Conservation (phyloP, 2,329 filamentous ascomycete species). For the Blumeria graminis region DNA sequence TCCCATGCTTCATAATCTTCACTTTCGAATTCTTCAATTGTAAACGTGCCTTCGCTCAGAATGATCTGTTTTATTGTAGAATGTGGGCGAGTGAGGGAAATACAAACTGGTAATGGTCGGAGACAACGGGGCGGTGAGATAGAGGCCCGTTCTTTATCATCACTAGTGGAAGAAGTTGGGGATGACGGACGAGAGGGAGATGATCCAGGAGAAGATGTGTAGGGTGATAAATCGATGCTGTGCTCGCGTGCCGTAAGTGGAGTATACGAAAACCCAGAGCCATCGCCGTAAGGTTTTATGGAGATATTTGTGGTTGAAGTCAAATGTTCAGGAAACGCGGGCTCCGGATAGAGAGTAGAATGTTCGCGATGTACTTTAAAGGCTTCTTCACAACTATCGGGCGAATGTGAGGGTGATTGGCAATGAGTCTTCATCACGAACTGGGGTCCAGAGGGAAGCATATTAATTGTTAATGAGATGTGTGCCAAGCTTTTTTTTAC, state of each 20-base stretch:
- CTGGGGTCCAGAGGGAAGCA: no score
- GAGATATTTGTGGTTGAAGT: slow-evolving; percentile 17
- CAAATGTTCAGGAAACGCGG: background rate
- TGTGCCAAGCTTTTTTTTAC: no score
- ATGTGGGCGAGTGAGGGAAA: slow-evolving; percentile 4
- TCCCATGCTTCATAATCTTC: slow-evolving; percentile 12
- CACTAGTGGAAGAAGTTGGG: background rate
- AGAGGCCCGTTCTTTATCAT: background rate
- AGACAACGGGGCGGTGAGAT: slow-evolving; percentile 11
- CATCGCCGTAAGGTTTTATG: slow-evolving; percentile 19
- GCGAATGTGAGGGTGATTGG: no score
- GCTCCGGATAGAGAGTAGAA: background rate
- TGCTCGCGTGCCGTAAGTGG: slow-evolving; percentile 14
- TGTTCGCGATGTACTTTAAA: no score
- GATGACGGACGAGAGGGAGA: slow-evolving; percentile 6
- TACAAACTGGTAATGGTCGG: slow-evolving; percentile 7
- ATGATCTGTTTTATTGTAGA: slow-evolving; percentile 2
- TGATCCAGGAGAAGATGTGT: slow-evolving; percentile 16
- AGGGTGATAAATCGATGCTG: slow-evolving; percentile 18
- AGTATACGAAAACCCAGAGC: slow-evolving; percentile 15
- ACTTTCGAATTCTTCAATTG: slow-evolving; percentile 12
- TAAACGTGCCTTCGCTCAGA: slow-evolving; percentile 12
- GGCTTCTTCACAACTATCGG: no score
- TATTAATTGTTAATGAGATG: no score
- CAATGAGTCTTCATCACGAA: no score